Base-by-base conservation (phyloP, 768 basidiomycete species). In the Amanita polypyramis region DNA sequence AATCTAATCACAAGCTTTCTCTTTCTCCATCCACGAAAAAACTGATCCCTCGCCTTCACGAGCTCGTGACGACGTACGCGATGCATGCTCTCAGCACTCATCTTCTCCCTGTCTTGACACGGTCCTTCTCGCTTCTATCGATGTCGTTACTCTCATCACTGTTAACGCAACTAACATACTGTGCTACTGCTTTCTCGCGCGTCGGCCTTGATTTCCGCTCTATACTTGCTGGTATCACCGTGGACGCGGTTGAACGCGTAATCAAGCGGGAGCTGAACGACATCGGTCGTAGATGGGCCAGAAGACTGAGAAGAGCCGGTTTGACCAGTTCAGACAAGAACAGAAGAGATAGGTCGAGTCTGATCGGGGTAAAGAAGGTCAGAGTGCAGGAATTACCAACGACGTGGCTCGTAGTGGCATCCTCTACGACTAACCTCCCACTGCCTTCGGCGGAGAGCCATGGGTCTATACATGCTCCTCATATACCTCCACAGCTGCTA, bases 81-180 rank as follows among this genome's bases (percentile, higher is more conserved):
- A 70, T 80, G 2, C 70, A 79, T 50, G 71, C 72, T 3, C 72
- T 82, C n/a, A 70, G 79, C 37, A 65, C 72, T 2, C 70, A 80
- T 44, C 79, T 97, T 42, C 73, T 93, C 45, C 73, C 78, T n/a
- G 63, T 81, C 5, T 70, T 96, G 35, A 60, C 69, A 3, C 68
- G 68, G 6, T 74, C 80, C 42, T 74, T 96, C 12, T 76, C 81
- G 0, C 75, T 72, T 8, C 70, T 80, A 15, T 67, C 80, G 25
- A 69, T 82, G 11, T 58, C 85, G 15, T 68, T 87, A 19, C 73
- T 95, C 54, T 75, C 90, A 17, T 80, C 94, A 30, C 73, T 93
- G 36, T 78, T 96, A 50, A 95, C 93, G 0, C 95, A 98, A 57
- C 75, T 98, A 38, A 85, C 87, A 10, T 97, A 98, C 64, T 96